Base-by-base conservation (phyloP, 768 basidiomycete genomes). In the Udeniomyces megalosporus region DNA sequence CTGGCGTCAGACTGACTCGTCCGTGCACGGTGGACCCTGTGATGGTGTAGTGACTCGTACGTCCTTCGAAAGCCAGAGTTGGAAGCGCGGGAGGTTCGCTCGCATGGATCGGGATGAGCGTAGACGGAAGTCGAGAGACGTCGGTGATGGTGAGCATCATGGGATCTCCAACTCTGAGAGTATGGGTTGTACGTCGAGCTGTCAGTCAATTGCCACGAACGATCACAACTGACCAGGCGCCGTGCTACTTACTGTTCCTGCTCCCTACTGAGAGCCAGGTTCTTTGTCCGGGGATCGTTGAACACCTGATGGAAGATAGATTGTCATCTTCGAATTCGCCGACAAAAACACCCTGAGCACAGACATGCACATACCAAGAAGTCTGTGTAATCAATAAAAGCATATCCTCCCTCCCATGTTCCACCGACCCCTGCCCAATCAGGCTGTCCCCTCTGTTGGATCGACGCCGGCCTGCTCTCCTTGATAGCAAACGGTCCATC, bases 351-450 rank as follows among this genome's bases (percentile, higher is more conserved):
- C n/a, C n/a, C n/a, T n/a, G n/a, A n/a, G n/a, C n/a, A n/a, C n/a
- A n/a, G n/a, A n/a, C n/a, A n/a, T n/a, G n/a, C n/a, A n/a, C n/a
- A 17, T 4, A 20, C 52, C n/a, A 32, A 17, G n/a, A 45, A 24
- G 26, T 46, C 14, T 10, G 66, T 61, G 60, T 50, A 73, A 68
- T 73, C 72, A 28, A 73, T 53, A 61, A 73, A 73, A 24, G 72
- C 71, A 65, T 73, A 73, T 2, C 69, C 69, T n/a, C 72, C 72
- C 31, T 66, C 65, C 72, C 72, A 71, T 1, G 47, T 28, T 0
- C 72, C 71, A 38, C 66, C 60, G 0, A 73, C 69, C 11, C 66
- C 70, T 10, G 71, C 72, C 72, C 72, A 73, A 60, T 73, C 72
- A 68, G 66, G 67, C 0, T 69, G 45, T 29, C 68, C 67, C 7